Base-by-base conservation (phyloP, 257 asterid species). In the Echites panduratus region DNA sequence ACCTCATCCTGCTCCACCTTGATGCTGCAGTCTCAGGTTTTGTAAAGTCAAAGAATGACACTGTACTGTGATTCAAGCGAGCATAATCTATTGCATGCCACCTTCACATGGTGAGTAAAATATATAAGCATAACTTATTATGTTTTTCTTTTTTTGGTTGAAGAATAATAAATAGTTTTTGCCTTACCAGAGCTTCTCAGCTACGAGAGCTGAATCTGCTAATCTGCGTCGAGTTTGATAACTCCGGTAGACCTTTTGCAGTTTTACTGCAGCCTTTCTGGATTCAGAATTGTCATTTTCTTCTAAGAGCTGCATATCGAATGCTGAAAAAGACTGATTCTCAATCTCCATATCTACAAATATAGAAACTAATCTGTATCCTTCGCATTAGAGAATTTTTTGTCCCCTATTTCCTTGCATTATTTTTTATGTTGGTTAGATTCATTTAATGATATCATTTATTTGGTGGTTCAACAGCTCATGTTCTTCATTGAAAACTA, bases 201-300 rank as follows among this genome's bases (percentile, higher is more conserved):
- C 82, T 22, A 67, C 74, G 54, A 81, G 64, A 10, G 80, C 82
- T 26, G 82, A 78, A 73, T 81, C 85, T 56, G 85, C 85, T 68
- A 78, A 73, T 43, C 41, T 75, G 24, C 80, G 71, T 14, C 85
- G 85, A 0, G 85, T 78, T 13, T 82, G 85, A 72, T 81, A 78
- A 73, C 85, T 81, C 72, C 82, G 44, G 73, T 81, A 81, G 19
- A 75, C 73, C 76, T 81, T 81, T 65, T 81, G 85, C 57, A 81
- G 70, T 72, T 73, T 78, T 68, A 73, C 71, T 24, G 79, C 79
- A 0, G 72, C 80, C n/a, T 54, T 74, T 41, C 59, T 70, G 68
- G 75, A 40, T 7, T 49, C 76, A 7, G 44, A 58, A 56, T 58
- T 27, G 44, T 72, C 76, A 49, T 29, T 72, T 14, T 74, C 59